Base-by-base conservation (phyloP, 2,329 filamentous ascomycete species). In the Paraphaeosphaeria minitans region DNA sequence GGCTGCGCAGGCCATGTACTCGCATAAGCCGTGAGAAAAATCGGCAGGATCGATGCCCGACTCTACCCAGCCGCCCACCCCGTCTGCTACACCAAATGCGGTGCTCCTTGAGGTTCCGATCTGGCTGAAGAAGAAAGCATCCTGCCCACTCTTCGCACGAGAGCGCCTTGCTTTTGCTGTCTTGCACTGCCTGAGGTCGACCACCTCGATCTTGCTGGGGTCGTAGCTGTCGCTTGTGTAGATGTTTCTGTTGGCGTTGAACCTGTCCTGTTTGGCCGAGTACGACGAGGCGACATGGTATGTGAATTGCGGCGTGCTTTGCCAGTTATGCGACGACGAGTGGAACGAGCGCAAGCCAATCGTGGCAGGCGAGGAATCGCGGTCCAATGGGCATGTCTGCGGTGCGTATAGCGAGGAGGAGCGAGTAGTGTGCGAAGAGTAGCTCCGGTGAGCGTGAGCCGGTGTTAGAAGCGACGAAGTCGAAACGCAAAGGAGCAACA, bases 1-100 rank as follows among this genome's bases (percentile, higher is more conserved):
- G 16, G 93, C 91, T 13, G 86, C 86, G 52, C 87, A 83, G 2
- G 93, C 92, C 93, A 98, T 98, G 77, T 96, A 91, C 68, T 92
- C 89, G 82, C 95, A 98, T 60, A 99, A 82, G 42, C 90, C 91
- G 75, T 98, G 94, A 3, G 94, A 95, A 78, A 98, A 98, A 78
- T 97, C 92, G 29, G 93, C 93, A 9, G 95, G 93, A 72, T 99
- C 93, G 53, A 99, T 89, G 46, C 93, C 93, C 41, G 90, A 94
- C 68, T 97, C 91, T 63, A 90, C 87, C 93, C 95, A 99, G 37
- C 95, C 95, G 49, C 95, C 95, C 0, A 99, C 95, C 12, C 95
- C 95, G 75, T 99, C 95, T 54, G 93, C 93, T 24, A 99, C 86
- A 19, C 92, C 95, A 66, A 99, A 89, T 0, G 93, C 92, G 12